Evolutionary conservation across 2,329 filamentous ascomycete species (phyloP).

Genomic region (Cercospora sesami): DNA sequence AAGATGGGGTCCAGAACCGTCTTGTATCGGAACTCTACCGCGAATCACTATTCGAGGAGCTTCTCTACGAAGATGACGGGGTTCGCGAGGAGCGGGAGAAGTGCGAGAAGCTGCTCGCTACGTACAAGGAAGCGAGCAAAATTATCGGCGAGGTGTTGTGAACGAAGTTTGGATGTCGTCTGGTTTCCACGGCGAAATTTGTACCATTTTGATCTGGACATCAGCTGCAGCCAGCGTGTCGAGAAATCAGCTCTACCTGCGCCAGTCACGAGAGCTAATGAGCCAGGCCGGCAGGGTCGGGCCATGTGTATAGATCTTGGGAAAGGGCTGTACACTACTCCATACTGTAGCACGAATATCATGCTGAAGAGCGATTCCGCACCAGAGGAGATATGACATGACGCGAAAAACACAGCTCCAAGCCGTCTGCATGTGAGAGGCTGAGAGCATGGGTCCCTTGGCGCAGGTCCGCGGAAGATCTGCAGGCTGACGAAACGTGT

Average conservation of each 20-base stretch:
- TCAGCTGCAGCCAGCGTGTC: conserved; percentile 11
- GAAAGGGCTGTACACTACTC: conserved; percentile 12
- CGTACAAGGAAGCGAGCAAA: conserved; percentile 95
- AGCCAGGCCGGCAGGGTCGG: conserved; percentile 5
- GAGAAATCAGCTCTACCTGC: conserved; percentile 10
- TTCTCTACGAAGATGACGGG: conserved; percentile 94
- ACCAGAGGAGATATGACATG: background rate
- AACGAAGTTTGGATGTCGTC: background rate
- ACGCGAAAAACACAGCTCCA: background rate
- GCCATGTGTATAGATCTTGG: conserved; percentile 14
- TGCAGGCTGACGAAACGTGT: conserved; percentile 12
- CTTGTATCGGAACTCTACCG: conserved; percentile 95
- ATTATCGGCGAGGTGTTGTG: conserved; percentile 96
- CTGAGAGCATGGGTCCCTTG: conserved; percentile 1
- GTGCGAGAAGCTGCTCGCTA: conserved; percentile 92
- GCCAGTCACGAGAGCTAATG: conserved; percentile 6
- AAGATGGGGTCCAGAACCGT: conserved; percentile 95
- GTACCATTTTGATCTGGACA: conserved; percentile 12
- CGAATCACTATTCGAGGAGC: conserved; percentile 86
- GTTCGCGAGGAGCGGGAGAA: conserved; percentile 98
- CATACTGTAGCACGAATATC: conserved; percentile 6
- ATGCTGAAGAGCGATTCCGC: background rate
- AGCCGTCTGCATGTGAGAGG: background rate
- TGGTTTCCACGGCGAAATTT: conserved; percentile 1
- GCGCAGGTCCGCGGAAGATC: background rate